These are phyloP conservation scores for Emericellopsis cladophorae DNA, from an alignment of 2,329 filamentous ascomycete species.

Conservation along the genomic window DNA sequence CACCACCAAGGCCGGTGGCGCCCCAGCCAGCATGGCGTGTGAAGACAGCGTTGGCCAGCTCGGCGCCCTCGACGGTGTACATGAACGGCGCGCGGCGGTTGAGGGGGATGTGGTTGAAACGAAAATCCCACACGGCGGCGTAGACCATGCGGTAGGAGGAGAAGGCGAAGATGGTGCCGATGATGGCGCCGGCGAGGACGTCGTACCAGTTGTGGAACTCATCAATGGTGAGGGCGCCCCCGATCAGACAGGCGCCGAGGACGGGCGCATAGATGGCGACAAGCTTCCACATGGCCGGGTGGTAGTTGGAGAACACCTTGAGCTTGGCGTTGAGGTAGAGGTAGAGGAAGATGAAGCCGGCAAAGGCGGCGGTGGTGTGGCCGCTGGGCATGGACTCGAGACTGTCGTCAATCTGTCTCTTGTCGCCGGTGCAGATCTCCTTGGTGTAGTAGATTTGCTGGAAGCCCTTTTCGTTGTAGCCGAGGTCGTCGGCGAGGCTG, in stretches of 20 bases:
- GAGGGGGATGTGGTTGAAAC: conserved; percentile 52
- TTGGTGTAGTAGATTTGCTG: conserved; percentile 53
- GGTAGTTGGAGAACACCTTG: conserved; percentile 62
- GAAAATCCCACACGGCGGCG: conserved; percentile 54
- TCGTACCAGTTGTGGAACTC: conserved; percentile 70
- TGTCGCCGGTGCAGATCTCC: conserved; percentile 57
- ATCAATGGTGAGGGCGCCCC: conserved; percentile 57
- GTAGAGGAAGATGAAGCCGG: conserved; percentile 56
- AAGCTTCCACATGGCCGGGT: conserved; percentile 63
- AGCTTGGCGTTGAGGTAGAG: conserved; percentile 70
- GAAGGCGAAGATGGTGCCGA: conserved; percentile 54
- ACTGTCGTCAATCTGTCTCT: conserved; percentile 51
- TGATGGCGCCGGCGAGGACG: conserved; percentile 50
- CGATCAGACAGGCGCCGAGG: conserved; percentile 55
- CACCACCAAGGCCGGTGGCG: background rate
- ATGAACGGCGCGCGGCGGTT: conserved; percentile 42
- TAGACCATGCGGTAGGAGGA: conserved; percentile 56
- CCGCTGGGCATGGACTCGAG: conserved; percentile 63
- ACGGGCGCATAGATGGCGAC: conserved; percentile 51
- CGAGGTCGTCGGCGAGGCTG: conserved; percentile 8
- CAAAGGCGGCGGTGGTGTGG: conserved; percentile 62
- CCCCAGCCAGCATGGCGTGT: conserved; percentile 52
- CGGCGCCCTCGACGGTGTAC: conserved; percentile 27
- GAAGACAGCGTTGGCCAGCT: conserved; percentile 41
- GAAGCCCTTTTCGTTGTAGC: conserved; percentile 39